Evolutionary conservation across 768 basidiomycete species (phyloP), one percentile per base, ranked within the genome.

Genomic region (Boletus barrowsii): DNA sequence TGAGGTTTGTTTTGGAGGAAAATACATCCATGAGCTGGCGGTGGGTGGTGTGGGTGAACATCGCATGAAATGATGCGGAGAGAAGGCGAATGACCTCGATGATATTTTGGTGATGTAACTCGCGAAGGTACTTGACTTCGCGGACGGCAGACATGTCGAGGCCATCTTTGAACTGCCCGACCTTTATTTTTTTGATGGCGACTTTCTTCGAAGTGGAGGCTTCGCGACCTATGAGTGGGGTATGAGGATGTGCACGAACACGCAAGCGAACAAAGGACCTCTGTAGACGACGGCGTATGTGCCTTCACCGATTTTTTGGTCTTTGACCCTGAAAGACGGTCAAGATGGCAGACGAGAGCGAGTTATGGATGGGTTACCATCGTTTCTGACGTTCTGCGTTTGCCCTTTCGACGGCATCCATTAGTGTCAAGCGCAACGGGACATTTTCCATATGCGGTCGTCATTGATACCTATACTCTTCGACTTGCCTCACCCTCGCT

Each of bases 81-180:
- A 26, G 29, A 17, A 36, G 5, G 22, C 10, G 11, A 66, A 77
- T 33, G 55, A 90, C 96, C 77, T 91, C 90, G 60, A 99, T 98
- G 64, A 99, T 82, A 65, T 98, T 98, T 53, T 88, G 88, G 75
- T 99, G 97, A 55, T 84, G 86, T 40, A 99, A 73, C 70, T 99
- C 97, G 36, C 94, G 86, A 53, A 99, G 77, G 69, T 94, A 98
- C 71, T 97, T 98, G 65, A 99, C 95, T 74, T 99, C 97, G 14
- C 97, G 87, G 53, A 99, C 87, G 53, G 97, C 97, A 57, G 93
- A 96, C 94, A 99, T 98, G 73, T 98, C 96, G 33, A 99, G 80
- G 13, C 97, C 97, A 72, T 98, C 97, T 69, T 95, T 96, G 78
- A 96, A 94, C 62, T 90, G 90, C 5, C 94, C 93, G 14, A 95